phyloP scores from a whole-genome alignment of 805 yeast species.

The Candida multigemmis region DNA sequence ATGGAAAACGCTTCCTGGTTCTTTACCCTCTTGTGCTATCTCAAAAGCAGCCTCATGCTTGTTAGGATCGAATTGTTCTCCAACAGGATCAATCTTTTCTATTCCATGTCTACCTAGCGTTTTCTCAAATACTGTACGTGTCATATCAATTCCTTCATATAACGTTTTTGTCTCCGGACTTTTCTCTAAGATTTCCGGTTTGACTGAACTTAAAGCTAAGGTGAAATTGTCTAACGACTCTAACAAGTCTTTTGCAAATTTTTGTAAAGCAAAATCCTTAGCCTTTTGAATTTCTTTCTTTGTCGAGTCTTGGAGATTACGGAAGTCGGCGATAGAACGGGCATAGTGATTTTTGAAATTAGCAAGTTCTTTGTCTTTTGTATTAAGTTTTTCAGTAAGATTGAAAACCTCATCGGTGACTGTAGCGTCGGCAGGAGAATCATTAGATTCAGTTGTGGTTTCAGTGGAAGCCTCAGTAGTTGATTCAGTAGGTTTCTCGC shows the following conservation, averaged over 20 bases:
- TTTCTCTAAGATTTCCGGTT: slow-evolving; percentile 47
- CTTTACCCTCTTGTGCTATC: slow-evolving; percentile 76
- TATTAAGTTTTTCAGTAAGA: slow-evolving; percentile 43
- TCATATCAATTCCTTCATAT: slow-evolving; percentile 87
- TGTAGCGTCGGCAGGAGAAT: slow-evolving; percentile 4
- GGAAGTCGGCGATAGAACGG: slow-evolving; percentile 84
- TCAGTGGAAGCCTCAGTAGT: slow-evolving; percentile 1
- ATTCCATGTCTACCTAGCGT: slow-evolving; percentile 77
- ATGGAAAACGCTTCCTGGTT: slow-evolving; percentile 86
- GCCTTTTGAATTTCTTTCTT: slow-evolving; percentile 82
- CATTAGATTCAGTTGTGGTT: slow-evolving; percentile 1
- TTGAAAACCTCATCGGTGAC: slow-evolving; percentile 16
- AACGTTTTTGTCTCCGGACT: slow-evolving; percentile 63
- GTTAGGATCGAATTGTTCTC: slow-evolving; percentile 84
- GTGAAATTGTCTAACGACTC: slow-evolving; percentile 88
- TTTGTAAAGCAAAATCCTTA: slow-evolving; percentile 83
- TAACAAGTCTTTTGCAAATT: slow-evolving; percentile 81
- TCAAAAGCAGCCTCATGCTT: slow-evolving; percentile 90
- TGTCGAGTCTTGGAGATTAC: slow-evolving; percentile 85
- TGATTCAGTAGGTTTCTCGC: no score
- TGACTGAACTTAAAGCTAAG: slow-evolving; percentile 71
- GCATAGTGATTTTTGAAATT: slow-evolving; percentile 77
- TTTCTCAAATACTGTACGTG: slow-evolving; percentile 76
- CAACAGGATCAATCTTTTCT: slow-evolving; percentile 71
- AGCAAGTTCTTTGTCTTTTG: slow-evolving; percentile 65